Conservation (phyloP, 2,329 filamentous ascomycete species). For the Rhytidhysteron rufulum region DNA sequence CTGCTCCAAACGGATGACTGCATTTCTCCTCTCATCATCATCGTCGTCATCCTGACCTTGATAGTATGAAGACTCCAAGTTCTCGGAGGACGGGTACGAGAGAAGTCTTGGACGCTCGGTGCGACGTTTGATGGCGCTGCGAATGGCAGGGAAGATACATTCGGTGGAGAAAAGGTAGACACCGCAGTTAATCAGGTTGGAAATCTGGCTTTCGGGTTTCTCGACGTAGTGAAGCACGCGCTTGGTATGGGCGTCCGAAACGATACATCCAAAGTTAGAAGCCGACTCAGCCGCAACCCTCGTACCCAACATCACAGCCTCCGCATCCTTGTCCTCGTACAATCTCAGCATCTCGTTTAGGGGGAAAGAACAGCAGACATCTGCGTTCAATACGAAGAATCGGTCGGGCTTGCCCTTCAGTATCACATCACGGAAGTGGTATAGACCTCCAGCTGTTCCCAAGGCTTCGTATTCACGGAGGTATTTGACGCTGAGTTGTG, state of each 20-base stretch:
- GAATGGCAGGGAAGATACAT: conserved; percentile 93
- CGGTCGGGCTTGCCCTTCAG: conserved; percentile 92
- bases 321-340: conserved; percentile 91
- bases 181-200: conserved; percentile 98
- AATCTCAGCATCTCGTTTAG: conserved; percentile 92
- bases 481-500: conserved; percentile 87
- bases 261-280: conserved; percentile 96
- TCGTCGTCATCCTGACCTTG: conserved; percentile 65
- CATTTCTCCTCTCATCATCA: conserved; percentile 70
- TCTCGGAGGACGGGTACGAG: conserved; percentile 94
- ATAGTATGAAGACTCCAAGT: conserved; percentile 70
- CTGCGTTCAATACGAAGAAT: conserved; percentile 96
- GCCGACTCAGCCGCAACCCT: conserved; percentile 87
- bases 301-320: conserved; percentile 93
- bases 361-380: conserved; percentile 98
- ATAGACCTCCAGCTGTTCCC: conserved; percentile 91
- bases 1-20: conserved; percentile 92
- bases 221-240: conserved; percentile 98
- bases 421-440: conserved; percentile 98
- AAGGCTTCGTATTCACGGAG: conserved; percentile 95
- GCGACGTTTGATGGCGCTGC: conserved; percentile 90
- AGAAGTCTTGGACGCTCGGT: conserved; percentile 84
- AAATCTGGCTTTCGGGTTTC: conserved; percentile 96
- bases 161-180: conserved; percentile 97
- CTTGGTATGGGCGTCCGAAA: conserved; percentile 88